Percentiles rank a stretch among this genome's conserved stretches.
Conservation (phyloP, 2,329 filamentous ascomycete genomes). For the Pseudogymnoascus sp. region DNA sequence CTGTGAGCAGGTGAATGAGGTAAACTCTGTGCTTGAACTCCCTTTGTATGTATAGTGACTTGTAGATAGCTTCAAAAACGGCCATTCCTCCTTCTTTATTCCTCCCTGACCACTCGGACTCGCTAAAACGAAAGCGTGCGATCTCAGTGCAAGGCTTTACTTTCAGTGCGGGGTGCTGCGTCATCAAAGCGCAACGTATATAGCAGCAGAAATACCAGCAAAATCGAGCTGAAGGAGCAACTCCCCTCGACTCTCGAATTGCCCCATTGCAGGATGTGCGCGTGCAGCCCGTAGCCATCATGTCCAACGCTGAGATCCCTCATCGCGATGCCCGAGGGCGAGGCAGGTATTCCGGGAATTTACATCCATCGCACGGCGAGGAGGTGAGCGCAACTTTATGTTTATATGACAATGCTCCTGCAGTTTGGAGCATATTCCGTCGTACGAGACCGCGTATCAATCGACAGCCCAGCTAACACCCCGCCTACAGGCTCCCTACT, state of each 20-base stretch:
- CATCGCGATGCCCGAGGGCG: background rate
- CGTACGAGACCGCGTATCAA: background rate
- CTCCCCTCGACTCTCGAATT: background rate
- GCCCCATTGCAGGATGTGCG: background rate
- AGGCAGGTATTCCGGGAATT: background rate
- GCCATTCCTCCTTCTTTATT: background rate
- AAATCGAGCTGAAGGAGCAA: background rate
- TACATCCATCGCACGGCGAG: background rate
- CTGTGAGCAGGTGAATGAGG: background rate
- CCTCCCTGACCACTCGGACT: background rate
- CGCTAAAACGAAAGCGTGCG: background rate
- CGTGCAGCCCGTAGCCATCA: background rate
- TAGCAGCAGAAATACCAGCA: background rate
- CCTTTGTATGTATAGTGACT: background rate
- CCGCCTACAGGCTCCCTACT: background rate
- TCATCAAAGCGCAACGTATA: background rate
- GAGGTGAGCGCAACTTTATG: background rate
- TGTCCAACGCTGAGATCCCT: background rate
- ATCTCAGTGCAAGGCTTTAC: background rate
- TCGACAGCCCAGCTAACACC: background rate
- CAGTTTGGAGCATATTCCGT: background rate
- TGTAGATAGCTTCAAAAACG: background rate
- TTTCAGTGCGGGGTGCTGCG: constrained; percentile 1
- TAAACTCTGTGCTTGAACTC: background rate
- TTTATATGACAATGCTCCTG: background rate